Evolutionary conservation across 169 alveolate genomes (phyloP), one percentile per base, ranked within the genome.

Genomic region (Plasmodium reichenowi): DNA sequence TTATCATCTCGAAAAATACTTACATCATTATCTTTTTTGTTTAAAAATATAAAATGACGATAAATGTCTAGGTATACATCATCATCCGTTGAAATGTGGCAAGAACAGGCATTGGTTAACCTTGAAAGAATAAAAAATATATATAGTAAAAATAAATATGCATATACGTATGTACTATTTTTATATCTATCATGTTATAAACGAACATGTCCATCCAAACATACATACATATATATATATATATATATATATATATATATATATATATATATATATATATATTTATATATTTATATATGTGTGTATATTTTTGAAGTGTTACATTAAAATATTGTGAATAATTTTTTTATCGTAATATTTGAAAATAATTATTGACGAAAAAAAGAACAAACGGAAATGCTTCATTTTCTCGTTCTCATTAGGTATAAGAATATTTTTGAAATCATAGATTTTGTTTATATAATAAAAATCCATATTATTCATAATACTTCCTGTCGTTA

Each of bases 391-490:
- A 1, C 64, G 72, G 26, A 78, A 78, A 47, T 78, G 89, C 71
- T 52, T 78, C 43, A 45, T 71, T 15, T 78, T 20, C 2, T 45
- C 48, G 22, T 78, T 78, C 17, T 78, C 76, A 47, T 66, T 78
- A 45, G 56, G 74, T 22, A 66, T 12, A 20, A 78, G 47, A 9
- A 78, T 45, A 45, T 64, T 70, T 58, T 78, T 78, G 67, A 78
- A 78, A 52, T 78, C 78, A 45, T 29, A 78, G 13, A 32, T 26
- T 24, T 78, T 78, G 15, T 9, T 13, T 58, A 64, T 78, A n/a
- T 78, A 78, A 58, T 78, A 78, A 78, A 78, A 78, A 59, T 78
- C 89, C 7, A 78, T 64, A 54, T 78, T 78, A 47, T 78, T 78
- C 26, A 78, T 13, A 20, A 59, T 63, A 24, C 78, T 13, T 8